Percentiles rank a stretch among this genome's conserved stretches.
These are phyloP conservation scores for Rhipidocladum racemiflorum DNA, from an alignment of 176 grass and related monocot genomes.

Conservation along the genomic window DNA sequence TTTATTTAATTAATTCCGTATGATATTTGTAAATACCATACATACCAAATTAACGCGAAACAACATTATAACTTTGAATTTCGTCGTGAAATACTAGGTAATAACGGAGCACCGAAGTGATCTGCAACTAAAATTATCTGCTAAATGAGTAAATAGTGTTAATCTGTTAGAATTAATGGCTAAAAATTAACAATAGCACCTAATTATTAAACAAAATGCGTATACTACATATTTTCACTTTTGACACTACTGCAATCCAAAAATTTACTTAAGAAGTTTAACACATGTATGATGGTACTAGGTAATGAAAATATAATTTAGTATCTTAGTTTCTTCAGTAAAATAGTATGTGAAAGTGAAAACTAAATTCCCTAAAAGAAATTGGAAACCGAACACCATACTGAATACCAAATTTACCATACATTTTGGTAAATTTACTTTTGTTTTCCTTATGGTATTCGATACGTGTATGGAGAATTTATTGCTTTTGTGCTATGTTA, in stretches of 20 bases:
- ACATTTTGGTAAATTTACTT: background rate
- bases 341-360: background rate
- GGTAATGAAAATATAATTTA: background rate
- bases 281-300: background rate
- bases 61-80: background rate
- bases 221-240: background rate
- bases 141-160: background rate
- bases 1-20: background rate
- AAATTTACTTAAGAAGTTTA: background rate
- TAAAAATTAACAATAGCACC: background rate
- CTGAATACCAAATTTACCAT: background rate
- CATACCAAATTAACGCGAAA: slow-evolving; percentile 2
- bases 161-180: background rate
- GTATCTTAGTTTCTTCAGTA: background rate
- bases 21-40: background rate
- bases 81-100: background rate
- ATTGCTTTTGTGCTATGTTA: background rate
- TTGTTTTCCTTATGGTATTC: background rate
- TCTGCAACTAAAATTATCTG: background rate
- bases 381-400: background rate
- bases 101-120: background rate
- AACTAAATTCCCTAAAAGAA: background rate
- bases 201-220: background rate
- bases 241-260: background rate
- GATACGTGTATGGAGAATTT: slow-evolving; percentile 21